phyloP scores from a whole-genome alignment of 768 basidiomycete species.

The Dendrothele bispora region DNA sequence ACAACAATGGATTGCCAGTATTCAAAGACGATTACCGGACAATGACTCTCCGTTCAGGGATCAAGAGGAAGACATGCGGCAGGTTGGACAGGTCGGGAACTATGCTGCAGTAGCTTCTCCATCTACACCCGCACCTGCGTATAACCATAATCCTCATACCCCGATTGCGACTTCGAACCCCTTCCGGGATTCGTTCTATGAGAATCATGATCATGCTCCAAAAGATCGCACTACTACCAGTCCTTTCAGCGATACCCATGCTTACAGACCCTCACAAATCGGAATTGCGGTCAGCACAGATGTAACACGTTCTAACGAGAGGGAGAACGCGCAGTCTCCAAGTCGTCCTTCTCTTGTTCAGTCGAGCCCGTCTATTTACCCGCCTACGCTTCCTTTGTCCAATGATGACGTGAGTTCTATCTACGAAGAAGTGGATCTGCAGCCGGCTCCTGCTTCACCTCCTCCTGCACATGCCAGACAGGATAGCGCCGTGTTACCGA shows the following conservation, averaged over 20 bases:
- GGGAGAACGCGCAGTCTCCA: constrained; percentile 8
- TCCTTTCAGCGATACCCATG: constrained; percentile 17
- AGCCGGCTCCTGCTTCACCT: not conserved
- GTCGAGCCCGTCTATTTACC: constrained; percentile 53
- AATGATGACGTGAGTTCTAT: constrained; percentile 26
- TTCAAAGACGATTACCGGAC: constrained; percentile 30
- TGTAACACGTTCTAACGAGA: constrained; percentile 19
- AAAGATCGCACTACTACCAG: no score
- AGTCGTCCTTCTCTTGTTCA: constrained; percentile 35
- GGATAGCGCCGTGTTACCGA: not conserved
- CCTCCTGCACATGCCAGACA: not conserved
- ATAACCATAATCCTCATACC: no score
- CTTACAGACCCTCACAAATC: constrained; percentile 5
- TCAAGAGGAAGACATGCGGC: no score
- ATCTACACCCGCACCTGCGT: no score
- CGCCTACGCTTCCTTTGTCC: constrained; percentile 38
- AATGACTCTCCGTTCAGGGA: constrained; percentile 38
- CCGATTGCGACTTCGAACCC: no score
- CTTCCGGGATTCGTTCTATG: no score
- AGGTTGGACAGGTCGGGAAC: no score
- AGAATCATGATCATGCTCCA: no score
- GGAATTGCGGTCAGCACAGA: constrained; percentile 22
- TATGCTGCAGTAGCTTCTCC: no score
- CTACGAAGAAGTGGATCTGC: constrained; percentile 16
- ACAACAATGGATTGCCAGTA: constrained; percentile 34